Conservation (phyloP, 2,329 filamentous ascomycete genomes). For the Dactylellina drechsleri region DNA sequence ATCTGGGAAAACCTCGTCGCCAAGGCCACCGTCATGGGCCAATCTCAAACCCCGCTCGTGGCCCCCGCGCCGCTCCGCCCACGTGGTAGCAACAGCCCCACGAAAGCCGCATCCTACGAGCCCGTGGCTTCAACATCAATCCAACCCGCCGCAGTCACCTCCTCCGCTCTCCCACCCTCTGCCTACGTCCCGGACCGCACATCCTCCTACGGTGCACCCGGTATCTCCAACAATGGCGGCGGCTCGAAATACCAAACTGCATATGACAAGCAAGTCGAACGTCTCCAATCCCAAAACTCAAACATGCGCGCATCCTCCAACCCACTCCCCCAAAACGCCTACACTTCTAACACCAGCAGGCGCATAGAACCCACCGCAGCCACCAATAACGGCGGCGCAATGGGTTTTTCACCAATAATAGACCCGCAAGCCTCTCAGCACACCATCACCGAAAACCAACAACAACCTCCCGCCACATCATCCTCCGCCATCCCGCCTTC, state of each 20-base stretch:
- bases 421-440: constrained; percentile 20
- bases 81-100: constrained; percentile 43
- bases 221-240: constrained; percentile 9
- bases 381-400: constrained; percentile 20
- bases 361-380: constrained; percentile 41
- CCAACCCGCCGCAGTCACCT: background rate
- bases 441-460: constrained; percentile 29
- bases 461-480: background rate
- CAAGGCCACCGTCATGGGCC: constrained; percentile 49
- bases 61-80: constrained; percentile 34
- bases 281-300: constrained; percentile 28
- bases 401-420: constrained; percentile 17
- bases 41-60: constrained; percentile 35
- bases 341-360: constrained; percentile 48
- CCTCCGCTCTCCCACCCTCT: background rate
- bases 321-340: constrained; percentile 11
- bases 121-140: constrained; percentile 8
- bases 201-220: constrained; percentile 24
- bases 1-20: constrained; percentile 51
- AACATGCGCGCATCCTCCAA: constrained; percentile 15
- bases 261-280: constrained; percentile 37
- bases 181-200: constrained; percentile 36
- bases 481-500: background rate
- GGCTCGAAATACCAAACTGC: constrained; percentile 29
- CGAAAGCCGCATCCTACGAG: constrained; percentile 33